Evolutionary conservation across 306 rosid genomes (phyloP).

Genomic region (Dalbergia oliveri): DNA sequence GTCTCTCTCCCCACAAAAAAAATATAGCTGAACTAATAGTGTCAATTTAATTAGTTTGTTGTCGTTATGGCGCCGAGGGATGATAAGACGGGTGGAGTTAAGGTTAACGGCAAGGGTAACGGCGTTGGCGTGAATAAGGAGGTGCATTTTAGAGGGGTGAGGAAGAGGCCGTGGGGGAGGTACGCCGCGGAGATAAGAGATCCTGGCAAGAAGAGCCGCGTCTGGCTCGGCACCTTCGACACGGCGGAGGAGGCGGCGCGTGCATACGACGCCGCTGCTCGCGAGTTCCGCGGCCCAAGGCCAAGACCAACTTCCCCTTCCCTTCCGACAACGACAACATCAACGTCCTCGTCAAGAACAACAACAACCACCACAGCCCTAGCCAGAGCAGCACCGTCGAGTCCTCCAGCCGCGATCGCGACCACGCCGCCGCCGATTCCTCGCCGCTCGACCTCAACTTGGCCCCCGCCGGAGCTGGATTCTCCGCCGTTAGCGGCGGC

Average conservation of each 20-base stretch:
- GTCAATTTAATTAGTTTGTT: neutral
- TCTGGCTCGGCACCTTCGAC: slow-evolving; percentile 97
- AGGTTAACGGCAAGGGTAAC: slow-evolving; percentile 38
- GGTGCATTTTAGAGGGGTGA: slow-evolving; percentile 91
- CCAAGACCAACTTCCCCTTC: slow-evolving; percentile 83
- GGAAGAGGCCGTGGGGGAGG: slow-evolving; percentile 99
- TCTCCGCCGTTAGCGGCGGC: neutral
- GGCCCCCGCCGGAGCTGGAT: slow-evolving; percentile 33
- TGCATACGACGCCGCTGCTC: slow-evolving; percentile 91
- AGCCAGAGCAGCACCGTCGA: slow-evolving; percentile 98
- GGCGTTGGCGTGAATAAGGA: slow-evolving; percentile 56
- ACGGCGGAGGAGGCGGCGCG: slow-evolving; percentile 96
- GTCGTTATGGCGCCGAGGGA: slow-evolving; percentile 80
- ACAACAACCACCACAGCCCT: slow-evolving; percentile 62
- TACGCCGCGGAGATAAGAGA: slow-evolving; percentile 98
- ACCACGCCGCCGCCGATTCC: slow-evolving; percentile 69
- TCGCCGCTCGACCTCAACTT: slow-evolving; percentile 75
- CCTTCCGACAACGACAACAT: slow-evolving; percentile 47
- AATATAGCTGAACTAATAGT: neutral
- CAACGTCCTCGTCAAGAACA: neutral
- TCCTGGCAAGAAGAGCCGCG: slow-evolving; percentile 96
- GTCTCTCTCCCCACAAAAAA: neutral
- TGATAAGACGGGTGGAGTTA: slow-evolving; percentile 54
- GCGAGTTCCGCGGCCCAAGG: slow-evolving; percentile 92
- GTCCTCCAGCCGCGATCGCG: slow-evolving; percentile 77